phyloP scores from a whole-genome alignment of 805 yeast genomes.

The Nakazawaea anatomiae region DNA sequence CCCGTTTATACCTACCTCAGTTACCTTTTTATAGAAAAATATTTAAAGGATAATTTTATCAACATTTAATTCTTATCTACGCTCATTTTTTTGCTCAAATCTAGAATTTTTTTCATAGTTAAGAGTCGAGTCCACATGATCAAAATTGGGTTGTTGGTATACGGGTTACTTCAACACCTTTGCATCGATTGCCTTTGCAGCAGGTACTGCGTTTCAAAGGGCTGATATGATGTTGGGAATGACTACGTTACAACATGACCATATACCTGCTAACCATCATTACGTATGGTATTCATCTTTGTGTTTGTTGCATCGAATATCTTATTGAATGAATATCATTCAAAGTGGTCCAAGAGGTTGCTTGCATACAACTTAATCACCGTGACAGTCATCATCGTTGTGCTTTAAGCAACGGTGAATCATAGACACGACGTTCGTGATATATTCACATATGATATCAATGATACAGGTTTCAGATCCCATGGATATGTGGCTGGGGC shows the following conservation, averaged over 20 bases:
- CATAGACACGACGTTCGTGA: constrained; percentile 19
- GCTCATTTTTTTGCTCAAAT: too few species aligned
- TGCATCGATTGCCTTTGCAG: constrained; percentile 21
- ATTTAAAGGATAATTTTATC: too few species aligned
- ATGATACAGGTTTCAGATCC: constrained; percentile 18
- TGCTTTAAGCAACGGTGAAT: constrained; percentile 16
- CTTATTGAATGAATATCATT: constrained; percentile 18
- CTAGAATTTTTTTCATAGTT: too few species aligned
- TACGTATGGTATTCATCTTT: constrained; percentile 20
- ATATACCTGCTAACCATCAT: constrained; percentile 14
- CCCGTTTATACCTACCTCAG: too few species aligned
- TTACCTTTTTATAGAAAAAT: too few species aligned
- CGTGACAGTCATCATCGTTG: constrained; percentile 15
- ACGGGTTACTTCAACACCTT: constrained; percentile 24
- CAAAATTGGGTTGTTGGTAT: constrained; percentile 22
- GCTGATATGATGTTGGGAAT: constrained; percentile 17
- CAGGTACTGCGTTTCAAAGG: constrained; percentile 21
- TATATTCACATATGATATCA: constrained; percentile 19
- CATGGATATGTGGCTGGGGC: constrained; percentile 21
- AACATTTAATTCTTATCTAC: too few species aligned
- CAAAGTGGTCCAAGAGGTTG: constrained; percentile 15
- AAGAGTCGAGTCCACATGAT: constrained; percentile 8
- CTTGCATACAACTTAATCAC: constrained; percentile 16
- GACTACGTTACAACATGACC: constrained; percentile 15
- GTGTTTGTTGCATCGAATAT: constrained; percentile 17